Percentiles rank a stretch among this genome's conserved stretches.
These are phyloP conservation scores for Vitis hybrid DNA, from an alignment of 177 flowering plant genomes.

Conservation along the genomic window DNA sequence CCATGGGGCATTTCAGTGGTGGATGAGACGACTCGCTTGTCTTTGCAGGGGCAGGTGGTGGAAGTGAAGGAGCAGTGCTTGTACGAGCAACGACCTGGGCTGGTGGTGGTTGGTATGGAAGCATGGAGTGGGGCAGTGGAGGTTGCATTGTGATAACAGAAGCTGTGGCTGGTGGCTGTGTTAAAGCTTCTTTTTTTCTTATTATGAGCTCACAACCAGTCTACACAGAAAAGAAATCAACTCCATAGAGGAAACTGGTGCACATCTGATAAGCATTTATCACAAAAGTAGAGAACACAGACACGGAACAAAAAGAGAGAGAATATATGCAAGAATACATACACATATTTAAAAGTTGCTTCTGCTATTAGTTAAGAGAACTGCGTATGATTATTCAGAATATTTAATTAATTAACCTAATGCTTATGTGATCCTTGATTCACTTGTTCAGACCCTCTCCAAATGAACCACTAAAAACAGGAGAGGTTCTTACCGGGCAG, in stretches of 20 bases:
- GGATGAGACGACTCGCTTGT: constrained; percentile 56
- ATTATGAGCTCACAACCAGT: constrained; percentile 61
- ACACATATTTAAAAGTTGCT: no score
- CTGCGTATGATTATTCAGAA: background rate
- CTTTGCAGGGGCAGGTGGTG: constrained; percentile 43
- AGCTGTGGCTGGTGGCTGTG: constrained; percentile 40
- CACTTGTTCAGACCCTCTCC: constrained; percentile 63
- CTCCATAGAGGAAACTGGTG: no score
- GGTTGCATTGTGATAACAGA: constrained; percentile 33
- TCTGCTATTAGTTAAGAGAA: no score
- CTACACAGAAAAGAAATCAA: no score
- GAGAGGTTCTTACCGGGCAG: constrained; percentile 76
- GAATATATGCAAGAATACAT: no score
- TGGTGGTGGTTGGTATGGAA: constrained; percentile 35
- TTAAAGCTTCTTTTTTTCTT: constrained; percentile 71
- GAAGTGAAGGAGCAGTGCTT: constrained; percentile 28
- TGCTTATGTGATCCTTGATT: background rate
- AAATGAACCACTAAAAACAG: constrained; percentile 71
- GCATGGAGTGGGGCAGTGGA: constrained; percentile 27
- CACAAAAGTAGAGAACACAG: no score
- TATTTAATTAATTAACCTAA: background rate
- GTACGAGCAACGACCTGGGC: constrained; percentile 28
- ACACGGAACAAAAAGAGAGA: no score
- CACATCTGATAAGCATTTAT: no score
- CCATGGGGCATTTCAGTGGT: constrained; percentile 85